Evolutionary conservation across 1,284 basidiomycete species (phyloP).

Genomic region (Uromyces viciae-fabae): DNA sequence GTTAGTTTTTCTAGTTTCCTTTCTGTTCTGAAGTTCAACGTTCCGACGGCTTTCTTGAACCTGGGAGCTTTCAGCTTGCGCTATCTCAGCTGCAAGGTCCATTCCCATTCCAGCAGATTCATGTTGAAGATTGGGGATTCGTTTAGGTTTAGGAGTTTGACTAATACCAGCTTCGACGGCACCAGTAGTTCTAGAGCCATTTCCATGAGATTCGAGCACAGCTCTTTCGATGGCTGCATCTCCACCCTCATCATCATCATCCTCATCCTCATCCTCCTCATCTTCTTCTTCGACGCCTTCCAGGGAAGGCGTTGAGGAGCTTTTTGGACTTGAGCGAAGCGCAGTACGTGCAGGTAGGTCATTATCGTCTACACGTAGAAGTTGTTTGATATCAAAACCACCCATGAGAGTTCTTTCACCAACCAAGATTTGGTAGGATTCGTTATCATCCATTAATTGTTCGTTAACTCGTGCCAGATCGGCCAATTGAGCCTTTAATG

Average conservation of each 20-base stretch:
- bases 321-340: constrained; percentile 6
- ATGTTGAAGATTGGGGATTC: constrained; percentile 72
- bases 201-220: constrained; percentile 40
- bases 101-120: constrained; percentile 79
- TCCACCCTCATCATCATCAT: constrained; percentile 51
- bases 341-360: not conserved
- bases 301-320: constrained; percentile 12
- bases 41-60: constrained; percentile 58
- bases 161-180: constrained; percentile 40
- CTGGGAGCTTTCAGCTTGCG: constrained; percentile 78
- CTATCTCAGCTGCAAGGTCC: constrained; percentile 82
- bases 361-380: constrained; percentile 59
- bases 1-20: constrained; percentile 48
- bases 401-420: constrained; percentile 82
- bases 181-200: constrained; percentile 32
- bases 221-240: constrained; percentile 38
- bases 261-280: constrained; percentile 52
- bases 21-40: constrained; percentile 28
- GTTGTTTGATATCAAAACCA: constrained; percentile 52
- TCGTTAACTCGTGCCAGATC: constrained; percentile 39
- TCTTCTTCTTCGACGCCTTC: constrained; percentile 51
- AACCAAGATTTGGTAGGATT: constrained; percentile 85
- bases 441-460: constrained; percentile 71
- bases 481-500: constrained; percentile 18
- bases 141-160: constrained; percentile 52